phyloP scores from a whole-genome alignment of 1,139 yeast species.

The Scheffersomyces stambukii region DNA sequence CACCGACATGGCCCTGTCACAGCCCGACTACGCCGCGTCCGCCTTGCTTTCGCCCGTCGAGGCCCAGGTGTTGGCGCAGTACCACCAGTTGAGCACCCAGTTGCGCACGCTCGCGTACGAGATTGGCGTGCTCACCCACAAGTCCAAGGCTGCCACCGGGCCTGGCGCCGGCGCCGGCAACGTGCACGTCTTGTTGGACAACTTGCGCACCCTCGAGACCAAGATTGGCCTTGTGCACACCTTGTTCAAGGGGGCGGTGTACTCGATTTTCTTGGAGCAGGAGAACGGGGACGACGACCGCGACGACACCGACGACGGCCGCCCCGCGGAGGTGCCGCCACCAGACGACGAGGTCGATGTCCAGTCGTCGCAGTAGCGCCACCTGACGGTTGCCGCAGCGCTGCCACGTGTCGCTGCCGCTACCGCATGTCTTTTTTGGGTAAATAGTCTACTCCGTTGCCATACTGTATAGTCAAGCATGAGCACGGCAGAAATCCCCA shows the following conservation, averaged over 20 bases:
- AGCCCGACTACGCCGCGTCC: constrained; percentile 26
- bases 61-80: constrained; percentile 39
- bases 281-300: constrained; percentile 11
- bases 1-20: constrained; percentile 2
- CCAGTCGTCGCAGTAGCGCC: too few species aligned
- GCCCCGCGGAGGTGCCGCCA: too few species aligned
- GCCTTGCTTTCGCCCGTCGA: constrained; percentile 34
- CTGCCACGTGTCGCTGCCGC: too few species aligned
- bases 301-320: constrained; percentile 10
- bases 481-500: too few species aligned
- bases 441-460: too few species aligned
- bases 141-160: too few species aligned
- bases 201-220: constrained; percentile 55
- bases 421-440: too few species aligned
- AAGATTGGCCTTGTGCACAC: constrained; percentile 65
- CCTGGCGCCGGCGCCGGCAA: constrained; percentile 9
- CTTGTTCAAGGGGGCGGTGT: constrained; percentile 65
- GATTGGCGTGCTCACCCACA: constrained; percentile 24
- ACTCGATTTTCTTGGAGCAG: constrained; percentile 37
- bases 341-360: too few species aligned
- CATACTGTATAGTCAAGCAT: too few species aligned
- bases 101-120: constrained; percentile 31
- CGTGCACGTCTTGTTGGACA: constrained; percentile 36
- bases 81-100: constrained; percentile 44
- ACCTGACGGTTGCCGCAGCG: too few species aligned